Percentiles rank a stretch among this genome's conserved stretches.
Evolutionary conservation across 805 yeast species (phyloP).

Genomic region (Candida koratica): DNA sequence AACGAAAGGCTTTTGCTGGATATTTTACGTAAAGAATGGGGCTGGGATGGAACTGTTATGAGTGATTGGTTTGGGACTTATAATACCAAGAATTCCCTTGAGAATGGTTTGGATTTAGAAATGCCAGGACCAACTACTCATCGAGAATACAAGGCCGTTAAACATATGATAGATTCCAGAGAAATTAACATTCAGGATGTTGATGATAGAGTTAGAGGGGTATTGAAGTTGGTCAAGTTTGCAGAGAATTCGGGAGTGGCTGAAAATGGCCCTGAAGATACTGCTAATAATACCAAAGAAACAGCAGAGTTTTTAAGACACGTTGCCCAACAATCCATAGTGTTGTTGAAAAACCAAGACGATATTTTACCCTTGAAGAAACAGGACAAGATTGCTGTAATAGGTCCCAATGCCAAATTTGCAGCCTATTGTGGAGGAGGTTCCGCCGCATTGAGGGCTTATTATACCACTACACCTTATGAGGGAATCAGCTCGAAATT

Average conservation of each 20-base stretch:
- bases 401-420: slow-evolving; percentile 32
- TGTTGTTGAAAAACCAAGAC: slow-evolving; percentile 27
- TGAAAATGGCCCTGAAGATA: slow-evolving; percentile 28
- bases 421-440: slow-evolving; percentile 35
- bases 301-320: slow-evolving; percentile 40
- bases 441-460: slow-evolving; percentile 27
- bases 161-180: slow-evolving; percentile 39
- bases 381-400: slow-evolving; percentile 27
- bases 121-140: slow-evolving; percentile 63
- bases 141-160: slow-evolving; percentile 38
- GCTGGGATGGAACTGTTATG: slow-evolving; percentile 53
- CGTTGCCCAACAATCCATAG: slow-evolving; percentile 41
- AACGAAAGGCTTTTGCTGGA: slow-evolving; percentile 40
- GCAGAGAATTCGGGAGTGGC: slow-evolving; percentile 39
- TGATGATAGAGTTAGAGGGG: slow-evolving; percentile 46
- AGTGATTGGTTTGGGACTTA: slow-evolving; percentile 64
- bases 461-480: slow-evolving; percentile 27
- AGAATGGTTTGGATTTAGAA: slow-evolving; percentile 59
- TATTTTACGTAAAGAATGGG: slow-evolving; percentile 53
- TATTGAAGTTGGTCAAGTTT: slow-evolving; percentile 45
- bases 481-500: slow-evolving; percentile 20
- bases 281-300: slow-evolving; percentile 43
- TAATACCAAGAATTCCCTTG: slow-evolving; percentile 42
- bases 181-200: slow-evolving; percentile 40
- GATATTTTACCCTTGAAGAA: slow-evolving; percentile 29